phyloP scores from a whole-genome alignment of 2,329 filamentous ascomycete genomes.

The Sclerotinia borealis region DNA sequence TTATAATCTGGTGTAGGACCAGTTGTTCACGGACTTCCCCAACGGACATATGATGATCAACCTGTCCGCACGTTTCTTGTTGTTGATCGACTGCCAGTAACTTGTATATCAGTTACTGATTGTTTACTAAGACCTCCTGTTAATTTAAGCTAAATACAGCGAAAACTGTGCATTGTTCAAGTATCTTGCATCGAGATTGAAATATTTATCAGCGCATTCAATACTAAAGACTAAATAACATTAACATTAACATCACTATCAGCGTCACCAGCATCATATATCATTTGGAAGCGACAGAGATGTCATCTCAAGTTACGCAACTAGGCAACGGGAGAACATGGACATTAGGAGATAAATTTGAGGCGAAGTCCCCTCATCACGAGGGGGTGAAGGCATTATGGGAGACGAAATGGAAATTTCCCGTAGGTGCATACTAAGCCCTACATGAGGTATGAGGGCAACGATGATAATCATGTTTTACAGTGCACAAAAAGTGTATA shows the following conservation, averaged over 20 bases:
- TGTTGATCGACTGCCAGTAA: neutral
- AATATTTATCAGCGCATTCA: too few relatives aligned
- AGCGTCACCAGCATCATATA: neutral
- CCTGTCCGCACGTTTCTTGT: neutral
- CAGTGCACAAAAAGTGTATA: slow-evolving; percentile 58
- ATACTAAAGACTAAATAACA: neutral
- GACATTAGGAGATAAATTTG: slow-evolving; percentile 12
- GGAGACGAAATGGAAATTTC: slow-evolving; percentile 71
- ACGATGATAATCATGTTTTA: neutral
- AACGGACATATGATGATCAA: neutral
- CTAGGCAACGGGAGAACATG: slow-evolving; percentile 7
- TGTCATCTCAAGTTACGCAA: neutral
- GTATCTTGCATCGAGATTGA: too few relatives aligned
- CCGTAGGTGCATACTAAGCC: slow-evolving; percentile 38
- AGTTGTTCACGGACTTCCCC: slow-evolving; percentile 1
- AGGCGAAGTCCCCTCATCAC: slow-evolving; percentile 21
- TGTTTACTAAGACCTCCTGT: neutral
- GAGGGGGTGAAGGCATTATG: slow-evolving; percentile 52
- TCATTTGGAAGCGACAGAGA: neutral
- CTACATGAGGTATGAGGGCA: neutral
- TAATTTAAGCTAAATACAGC: neutral
- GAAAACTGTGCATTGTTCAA: neutral
- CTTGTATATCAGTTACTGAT: neutral
- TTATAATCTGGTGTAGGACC: neutral
- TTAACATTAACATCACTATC: neutral